A percentile compares a stretch with the other conserved stretches of the same genome.
phyloP scores from a whole-genome alignment of 1,284 basidiomycete species.

The Leccinum insigne region DNA sequence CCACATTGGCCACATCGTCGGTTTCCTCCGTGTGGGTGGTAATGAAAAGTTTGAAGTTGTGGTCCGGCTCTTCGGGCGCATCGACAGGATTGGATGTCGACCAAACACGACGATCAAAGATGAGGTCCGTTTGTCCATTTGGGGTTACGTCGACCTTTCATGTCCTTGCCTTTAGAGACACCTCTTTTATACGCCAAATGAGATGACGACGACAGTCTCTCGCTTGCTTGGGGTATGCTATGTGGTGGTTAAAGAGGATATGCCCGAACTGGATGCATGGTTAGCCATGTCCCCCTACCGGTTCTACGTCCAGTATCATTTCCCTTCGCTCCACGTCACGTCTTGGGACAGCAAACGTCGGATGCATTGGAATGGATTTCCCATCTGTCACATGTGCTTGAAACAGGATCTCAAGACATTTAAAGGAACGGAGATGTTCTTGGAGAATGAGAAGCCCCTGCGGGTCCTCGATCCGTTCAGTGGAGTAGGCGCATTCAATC shows the following conservation, averaged over 20 bases:
- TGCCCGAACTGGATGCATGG: constrained; percentile 47
- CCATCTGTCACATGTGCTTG: constrained; percentile 48
- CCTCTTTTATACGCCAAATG: constrained; percentile 44
- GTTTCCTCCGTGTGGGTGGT: constrained; percentile 13
- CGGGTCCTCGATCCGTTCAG: constrained; percentile 62
- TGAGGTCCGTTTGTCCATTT: constrained; percentile 33
- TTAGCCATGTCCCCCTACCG: constrained; percentile 50
- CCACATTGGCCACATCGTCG: constrained; percentile 38
- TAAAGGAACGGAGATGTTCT: constrained; percentile 33
- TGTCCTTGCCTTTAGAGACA: constrained; percentile 23
- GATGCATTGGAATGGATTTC: constrained; percentile 37
- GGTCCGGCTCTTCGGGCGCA: constrained; percentile 37
- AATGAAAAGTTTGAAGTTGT: constrained; percentile 14
- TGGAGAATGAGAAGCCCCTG: constrained; percentile 36
- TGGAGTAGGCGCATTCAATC: constrained; percentile 64
- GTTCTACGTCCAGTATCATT: constrained; percentile 54
- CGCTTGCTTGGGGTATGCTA: constrained; percentile 48
- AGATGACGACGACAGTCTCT: constrained; percentile 32
- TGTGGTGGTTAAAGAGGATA: constrained; percentile 40
- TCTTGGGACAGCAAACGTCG: constrained; percentile 39
- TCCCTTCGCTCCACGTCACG: constrained; percentile 40
- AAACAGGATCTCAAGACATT: constrained; percentile 35
- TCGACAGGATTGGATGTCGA: constrained; percentile 31
- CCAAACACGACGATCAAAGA: constrained; percentile 34
- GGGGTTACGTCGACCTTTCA: neutral